These are phyloP conservation scores for Aphanomyces stellatus DNA, from an alignment of 352 stramenopile genomes.

Conservation along the genomic window DNA sequence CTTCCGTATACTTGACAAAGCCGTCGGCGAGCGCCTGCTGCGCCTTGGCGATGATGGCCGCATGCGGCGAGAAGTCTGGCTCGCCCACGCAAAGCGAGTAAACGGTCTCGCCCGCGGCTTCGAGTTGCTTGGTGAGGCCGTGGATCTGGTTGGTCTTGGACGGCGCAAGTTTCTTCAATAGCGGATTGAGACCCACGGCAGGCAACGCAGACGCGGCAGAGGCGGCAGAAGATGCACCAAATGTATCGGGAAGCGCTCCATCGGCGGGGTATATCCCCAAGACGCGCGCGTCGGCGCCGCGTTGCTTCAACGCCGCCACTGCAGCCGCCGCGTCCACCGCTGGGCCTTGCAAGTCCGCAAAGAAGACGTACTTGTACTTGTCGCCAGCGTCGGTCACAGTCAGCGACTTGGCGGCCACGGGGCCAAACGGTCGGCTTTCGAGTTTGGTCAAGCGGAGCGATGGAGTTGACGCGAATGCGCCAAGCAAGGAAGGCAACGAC, in stretches of 20 bases:
- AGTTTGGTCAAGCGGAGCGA: slow-evolving; percentile 59
- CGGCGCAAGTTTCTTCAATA: slow-evolving; percentile 73
- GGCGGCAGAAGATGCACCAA: slow-evolving; percentile 33
- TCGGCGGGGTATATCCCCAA: slow-evolving; percentile 13
- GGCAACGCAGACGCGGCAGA: slow-evolving; percentile 37
- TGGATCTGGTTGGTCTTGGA: slow-evolving; percentile 93
- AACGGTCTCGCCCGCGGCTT: slow-evolving; percentile 87
- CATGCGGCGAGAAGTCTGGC: slow-evolving; percentile 90
- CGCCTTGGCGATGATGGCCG: slow-evolving; percentile 88
- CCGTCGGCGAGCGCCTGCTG: slow-evolving; percentile 50
- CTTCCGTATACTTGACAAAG: slow-evolving; percentile 92
- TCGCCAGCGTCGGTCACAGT: background rate
- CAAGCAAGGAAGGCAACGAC: background rate
- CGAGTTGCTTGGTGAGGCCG: slow-evolving; percentile 90
- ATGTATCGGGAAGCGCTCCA: background rate
- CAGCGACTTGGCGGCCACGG: background rate
- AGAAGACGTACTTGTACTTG: slow-evolving; percentile 78
- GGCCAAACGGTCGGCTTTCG: slow-evolving; percentile 41
- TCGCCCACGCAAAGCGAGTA: slow-evolving; percentile 92
- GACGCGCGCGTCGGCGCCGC: background rate
- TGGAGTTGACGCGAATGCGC: background rate
- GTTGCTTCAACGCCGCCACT: background rate
- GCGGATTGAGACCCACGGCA: slow-evolving; percentile 38
- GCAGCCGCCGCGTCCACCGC: background rate
- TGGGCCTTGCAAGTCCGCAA: slow-evolving; percentile 59